Base-by-base conservation (phyloP, 1,139 yeast genomes). In the Diutina mesorugosa region DNA sequence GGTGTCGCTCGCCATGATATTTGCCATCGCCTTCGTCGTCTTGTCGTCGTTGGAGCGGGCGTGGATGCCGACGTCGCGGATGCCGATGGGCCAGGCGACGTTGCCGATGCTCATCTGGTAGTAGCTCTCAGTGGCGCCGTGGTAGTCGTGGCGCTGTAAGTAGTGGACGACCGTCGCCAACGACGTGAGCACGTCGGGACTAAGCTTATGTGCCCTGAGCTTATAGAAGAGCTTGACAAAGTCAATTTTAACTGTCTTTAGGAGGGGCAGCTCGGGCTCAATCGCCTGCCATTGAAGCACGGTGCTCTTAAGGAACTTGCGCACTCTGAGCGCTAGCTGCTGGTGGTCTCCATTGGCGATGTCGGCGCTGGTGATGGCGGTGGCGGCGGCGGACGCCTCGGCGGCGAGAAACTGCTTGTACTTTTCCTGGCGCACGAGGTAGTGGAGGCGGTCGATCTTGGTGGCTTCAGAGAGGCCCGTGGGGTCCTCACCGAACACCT, bases 31-130 rank as follows among this genome's bases (percentile, higher is more conserved):
- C 47, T 73, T 71, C 1, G 74, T 66, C 50, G 74, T 74, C 58
- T 70, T 73, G 67, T 65, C 69, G 29, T 68, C 67, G 21, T 87
- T 82, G 61, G 84, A 79, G 59, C 95, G 72, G 48, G 83, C 86
- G 66, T 90, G 96, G 58, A 90, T 88, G 54, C 95, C 91, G 14
- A 89, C 87, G 57, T 82, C 81, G 12, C 83, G 74, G 10, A 90
- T 88, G 46, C 97, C 97, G 60, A 90, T 87, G 2, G 97, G 97
- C 96, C 96, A 90, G 1, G 95, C 93, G 1, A 87, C 90, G 62
- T 88, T 88, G 1, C 97, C 97, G 45, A 90, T 84, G 64, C 95
- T 85, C 60, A 90, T 71, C 61, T 85, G 80, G 76, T 88, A 73
- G 66, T 90, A 90, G 47, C 84, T 76, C 63, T 87, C 89, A 59